These are phyloP conservation scores for Quercus suber DNA, from an alignment of 306 rosid genomes.

Conservation along the genomic window DNA sequence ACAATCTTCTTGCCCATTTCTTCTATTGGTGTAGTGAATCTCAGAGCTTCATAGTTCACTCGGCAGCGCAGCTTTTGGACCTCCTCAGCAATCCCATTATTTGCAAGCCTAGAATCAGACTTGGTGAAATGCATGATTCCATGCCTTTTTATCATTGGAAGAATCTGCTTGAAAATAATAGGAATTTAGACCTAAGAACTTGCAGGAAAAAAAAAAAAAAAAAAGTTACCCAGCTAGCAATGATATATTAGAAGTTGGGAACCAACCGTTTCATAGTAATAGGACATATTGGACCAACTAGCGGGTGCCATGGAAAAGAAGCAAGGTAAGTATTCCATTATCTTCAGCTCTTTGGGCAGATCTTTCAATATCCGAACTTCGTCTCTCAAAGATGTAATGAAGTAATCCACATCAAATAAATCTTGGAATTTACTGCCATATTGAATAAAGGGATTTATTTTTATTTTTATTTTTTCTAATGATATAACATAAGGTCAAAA, in stretches of 20 bases:
- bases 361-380: constrained; percentile 77
- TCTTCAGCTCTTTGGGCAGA: constrained; percentile 69
- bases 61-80: constrained; percentile 81
- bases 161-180: constrained; percentile 45
- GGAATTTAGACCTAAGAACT: background rate
- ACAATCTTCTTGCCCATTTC: constrained; percentile 70
- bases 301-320: constrained; percentile 65
- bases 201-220: background rate
- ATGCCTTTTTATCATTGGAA: constrained; percentile 63
- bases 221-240: background rate
- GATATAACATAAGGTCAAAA: too few species aligned
- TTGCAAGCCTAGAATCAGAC: constrained; percentile 81
- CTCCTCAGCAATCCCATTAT: constrained; percentile 62
- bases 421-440: constrained; percentile 78
- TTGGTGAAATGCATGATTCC: constrained; percentile 75
- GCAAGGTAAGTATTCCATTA: constrained; percentile 19
- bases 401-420: constrained; percentile 72
- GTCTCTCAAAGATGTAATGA: constrained; percentile 73
- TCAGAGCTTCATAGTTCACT: constrained; percentile 68
- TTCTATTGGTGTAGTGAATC: constrained; percentile 75
- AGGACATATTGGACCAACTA: constrained; percentile 87
- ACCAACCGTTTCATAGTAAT: constrained; percentile 68
- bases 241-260: background rate
- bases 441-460: background rate
- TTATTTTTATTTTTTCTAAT: too few species aligned